Percentiles rank a stretch among this genome's conserved stretches.
phyloP scores from a whole-genome alignment of 208 protist genomes.

The Kentomonas sorsogonicus region DNA sequence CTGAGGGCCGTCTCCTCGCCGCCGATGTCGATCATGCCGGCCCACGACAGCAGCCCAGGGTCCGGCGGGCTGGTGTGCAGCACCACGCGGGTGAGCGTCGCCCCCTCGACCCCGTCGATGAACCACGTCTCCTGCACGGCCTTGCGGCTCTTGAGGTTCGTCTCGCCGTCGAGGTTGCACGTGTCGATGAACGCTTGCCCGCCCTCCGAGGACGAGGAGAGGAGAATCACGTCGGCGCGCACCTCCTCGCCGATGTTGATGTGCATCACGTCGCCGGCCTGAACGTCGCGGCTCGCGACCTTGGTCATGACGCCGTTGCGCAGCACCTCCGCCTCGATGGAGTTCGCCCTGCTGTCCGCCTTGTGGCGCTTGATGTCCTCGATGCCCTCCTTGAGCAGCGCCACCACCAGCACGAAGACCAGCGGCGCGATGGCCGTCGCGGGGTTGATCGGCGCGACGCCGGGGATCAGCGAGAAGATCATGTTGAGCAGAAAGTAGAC shows the following conservation, averaged over 20 bases:
- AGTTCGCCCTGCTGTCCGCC: conserved; percentile 79
- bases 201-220: conserved; percentile 65
- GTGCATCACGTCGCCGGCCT: conserved; percentile 72
- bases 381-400: conserved; percentile 85
- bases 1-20: conserved; percentile 49
- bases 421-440: conserved; percentile 86
- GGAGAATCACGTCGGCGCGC: conserved; percentile 82
- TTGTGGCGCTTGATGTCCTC: conserved; percentile 84
- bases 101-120: conserved; percentile 31
- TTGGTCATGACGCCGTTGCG: conserved; percentile 34
- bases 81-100: conserved; percentile 18
- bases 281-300: conserved; percentile 60
- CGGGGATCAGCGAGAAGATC: conserved; percentile 89
- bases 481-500: conserved; percentile 94
- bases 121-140: conserved; percentile 59
- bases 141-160: conserved; percentile 77
- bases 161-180: conserved; percentile 90
- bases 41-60: conserved; percentile 72
- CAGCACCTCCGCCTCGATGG: conserved; percentile 47
- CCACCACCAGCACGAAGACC: conserved; percentile 85
- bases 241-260: conserved; percentile 80
- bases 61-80: conserved; percentile 64
- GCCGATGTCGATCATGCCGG: conserved; percentile 50
- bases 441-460: conserved; percentile 86
- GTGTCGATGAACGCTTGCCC: conserved; percentile 90